A percentile compares a stretch with the other conserved stretches of the same genome.
Evolutionary conservation across 345 rosid species (phyloP).

Genomic region (Dovyalis caffra): DNA sequence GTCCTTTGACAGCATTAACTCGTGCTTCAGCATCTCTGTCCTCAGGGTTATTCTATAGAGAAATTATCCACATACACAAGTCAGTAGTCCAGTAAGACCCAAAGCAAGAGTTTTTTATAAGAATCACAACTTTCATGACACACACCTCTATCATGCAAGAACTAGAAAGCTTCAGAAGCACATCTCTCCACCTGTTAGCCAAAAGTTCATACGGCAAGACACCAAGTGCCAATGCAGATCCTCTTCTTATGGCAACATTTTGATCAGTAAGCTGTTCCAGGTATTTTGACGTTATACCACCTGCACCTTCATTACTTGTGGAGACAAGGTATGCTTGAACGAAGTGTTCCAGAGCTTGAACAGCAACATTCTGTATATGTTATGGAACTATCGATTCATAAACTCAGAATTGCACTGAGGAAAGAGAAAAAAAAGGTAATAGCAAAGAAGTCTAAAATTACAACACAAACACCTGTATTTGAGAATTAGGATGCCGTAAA

Average conservation of each 20-base stretch:
- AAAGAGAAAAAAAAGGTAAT: conserved; percentile 9
- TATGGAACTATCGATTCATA: neutral
- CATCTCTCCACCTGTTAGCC: conserved; percentile 61
- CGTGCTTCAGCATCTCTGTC: conserved; percentile 97
- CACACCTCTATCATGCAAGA: conserved; percentile 79
- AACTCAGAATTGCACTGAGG: conserved; percentile 6
- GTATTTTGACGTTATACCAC: conserved; percentile 55
- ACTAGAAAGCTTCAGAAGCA: conserved; percentile 64
- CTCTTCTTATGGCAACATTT: conserved; percentile 89
- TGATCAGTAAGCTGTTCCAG: conserved; percentile 64
- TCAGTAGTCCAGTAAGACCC: conserved; percentile 13
- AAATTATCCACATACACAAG: conserved; percentile 20
- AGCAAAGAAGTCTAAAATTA: conserved; percentile 13
- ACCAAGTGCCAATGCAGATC: conserved; percentile 84
- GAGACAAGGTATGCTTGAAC: conserved; percentile 51
- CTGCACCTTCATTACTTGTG: conserved; percentile 31
- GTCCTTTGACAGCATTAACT: conserved; percentile 89
- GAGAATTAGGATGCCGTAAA: conserved; percentile 90
- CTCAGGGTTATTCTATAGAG: conserved; percentile 71
- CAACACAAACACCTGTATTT: conserved; percentile 69
- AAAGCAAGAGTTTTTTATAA: neutral
- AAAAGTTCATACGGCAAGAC: conserved; percentile 70
- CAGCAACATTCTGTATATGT: conserved; percentile 64
- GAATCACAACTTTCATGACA: conserved; percentile 7
- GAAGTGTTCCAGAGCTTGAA: conserved; percentile 68